Evolutionary conservation across 2,329 filamentous ascomycete genomes (phyloP).

Genomic region (Oidium heveae): DNA sequence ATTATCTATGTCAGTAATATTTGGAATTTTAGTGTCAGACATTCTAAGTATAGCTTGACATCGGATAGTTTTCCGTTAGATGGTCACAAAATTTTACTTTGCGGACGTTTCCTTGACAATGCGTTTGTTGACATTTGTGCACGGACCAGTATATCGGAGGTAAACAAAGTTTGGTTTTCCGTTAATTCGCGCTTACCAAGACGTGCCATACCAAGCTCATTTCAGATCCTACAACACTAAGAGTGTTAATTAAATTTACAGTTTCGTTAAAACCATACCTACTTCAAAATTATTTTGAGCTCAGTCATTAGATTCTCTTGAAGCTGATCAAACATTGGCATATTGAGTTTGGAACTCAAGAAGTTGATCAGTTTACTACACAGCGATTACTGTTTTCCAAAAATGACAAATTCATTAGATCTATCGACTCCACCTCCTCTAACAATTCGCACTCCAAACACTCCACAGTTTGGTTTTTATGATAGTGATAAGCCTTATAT

Average conservation of each 20-base stretch:
- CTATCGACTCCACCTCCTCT: conserved; percentile 30
- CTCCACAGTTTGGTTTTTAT: conserved; percentile 39
- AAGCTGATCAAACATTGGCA: too few species aligned
- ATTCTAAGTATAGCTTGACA: not conserved
- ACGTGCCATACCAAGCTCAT: too few species aligned
- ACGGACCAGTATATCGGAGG: not conserved
- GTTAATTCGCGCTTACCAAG: not conserved
- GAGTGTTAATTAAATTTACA: too few species aligned
- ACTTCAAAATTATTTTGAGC: too few species aligned
- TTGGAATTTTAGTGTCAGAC: not conserved
- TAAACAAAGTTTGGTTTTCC: not conserved
- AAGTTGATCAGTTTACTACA: not conserved
- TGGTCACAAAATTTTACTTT: not conserved
- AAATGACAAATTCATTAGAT: conserved; percentile 14
- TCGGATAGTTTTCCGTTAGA: too few species aligned
- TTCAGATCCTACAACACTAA: too few species aligned
- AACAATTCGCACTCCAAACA: conserved; percentile 37
- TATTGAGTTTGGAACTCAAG: too few species aligned
- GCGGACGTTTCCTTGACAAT: not conserved
- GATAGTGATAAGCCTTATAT: conserved; percentile 52
- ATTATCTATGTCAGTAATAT: not conserved
- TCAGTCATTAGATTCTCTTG: too few species aligned
- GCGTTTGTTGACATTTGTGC: not conserved
- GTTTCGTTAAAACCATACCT: too few species aligned
- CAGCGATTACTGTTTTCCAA: not conserved